Evolutionary conservation across 805 yeast species (phyloP), one percentile per base, ranked within the genome.

Genomic region (Ogataea glucozyma): DNA sequence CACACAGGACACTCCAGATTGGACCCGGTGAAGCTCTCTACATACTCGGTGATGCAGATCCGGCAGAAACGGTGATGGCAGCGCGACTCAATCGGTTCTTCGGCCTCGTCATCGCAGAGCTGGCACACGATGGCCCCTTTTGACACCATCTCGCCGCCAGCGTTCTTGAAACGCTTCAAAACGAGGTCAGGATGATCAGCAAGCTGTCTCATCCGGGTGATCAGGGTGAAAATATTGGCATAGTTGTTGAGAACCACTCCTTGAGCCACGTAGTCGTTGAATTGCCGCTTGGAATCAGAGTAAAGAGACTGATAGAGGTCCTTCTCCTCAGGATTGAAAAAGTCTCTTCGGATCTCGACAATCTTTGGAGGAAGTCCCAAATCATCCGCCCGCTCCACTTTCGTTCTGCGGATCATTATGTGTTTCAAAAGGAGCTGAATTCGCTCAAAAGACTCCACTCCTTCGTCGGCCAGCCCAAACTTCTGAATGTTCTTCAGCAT

Each of bases 181-280:
- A 93, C 97, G 49, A 93, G 70, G 66, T 93, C 99, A 0, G 99
- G 99, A 64, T 93, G 99, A 62, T 93, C 99, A 0, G 99, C 98
- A 54, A 93, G 71, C 65, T 93, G 99, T 56, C 99, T 79, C 99
- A 93, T 95, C 56, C 99, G 73, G 0, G 99, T 93, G 57, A 93
- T 90, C 43, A 93, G 73, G 0, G 98, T 90, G 68, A 93, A 93
- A 57, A 93, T 93, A 58, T 93, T 93, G 34, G 99, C 99, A 67
- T 93, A 93, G 63, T 93, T 93, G 66, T 93, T 93, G 45, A 93
- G 71, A 18, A 93, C 97, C 30, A 93, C 97, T 65, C 99, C 99
- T 59, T 88, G 91, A 17, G 95, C 93, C 29, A 93, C 98, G 61
- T 81, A 93, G 32, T 89, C 93, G 56, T 87, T 88, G 70, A 88